Conservation (phyloP, 2,329 filamentous ascomycete species). For the Apiospora sp. region DNA sequence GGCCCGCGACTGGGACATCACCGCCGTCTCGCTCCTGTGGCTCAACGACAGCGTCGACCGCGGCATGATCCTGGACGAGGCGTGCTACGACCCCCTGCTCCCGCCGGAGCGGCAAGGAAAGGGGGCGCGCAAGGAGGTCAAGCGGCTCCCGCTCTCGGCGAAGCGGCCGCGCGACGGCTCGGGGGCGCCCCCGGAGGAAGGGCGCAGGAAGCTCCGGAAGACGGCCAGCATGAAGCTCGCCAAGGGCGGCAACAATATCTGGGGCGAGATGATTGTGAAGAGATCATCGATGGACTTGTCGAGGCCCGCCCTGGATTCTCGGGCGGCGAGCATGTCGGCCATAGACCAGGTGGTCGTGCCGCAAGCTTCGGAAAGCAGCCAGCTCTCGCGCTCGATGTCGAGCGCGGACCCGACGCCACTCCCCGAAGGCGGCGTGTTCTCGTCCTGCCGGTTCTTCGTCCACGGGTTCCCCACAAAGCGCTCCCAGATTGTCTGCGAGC, state of each 20-base stretch:
- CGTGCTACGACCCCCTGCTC: constrained; percentile 79
- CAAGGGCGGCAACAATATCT: constrained; percentile 83
- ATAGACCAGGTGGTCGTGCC: background rate
- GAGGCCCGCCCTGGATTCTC: constrained; percentile 21
- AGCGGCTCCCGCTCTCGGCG: constrained; percentile 43
- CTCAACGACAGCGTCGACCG: constrained; percentile 81
- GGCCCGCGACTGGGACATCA: constrained; percentile 83
- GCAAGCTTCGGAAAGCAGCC: constrained; percentile 23
- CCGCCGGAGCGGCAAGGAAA: constrained; percentile 75
- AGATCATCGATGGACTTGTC: constrained; percentile 41
- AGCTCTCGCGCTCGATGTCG: constrained; percentile 30
- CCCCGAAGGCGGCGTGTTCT: constrained; percentile 56
- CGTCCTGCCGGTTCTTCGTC: constrained; percentile 65
- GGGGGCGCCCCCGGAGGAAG: constrained; percentile 56
- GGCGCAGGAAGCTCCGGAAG: constrained; percentile 83
- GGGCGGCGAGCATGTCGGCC: constrained; percentile 20
- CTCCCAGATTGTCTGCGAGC: constrained; percentile 55
- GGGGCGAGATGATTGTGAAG: constrained; percentile 82
- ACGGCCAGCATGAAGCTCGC: constrained; percentile 85
- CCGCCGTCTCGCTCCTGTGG: constrained; percentile 85
- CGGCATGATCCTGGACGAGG: constrained; percentile 90
- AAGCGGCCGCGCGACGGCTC: constrained; percentile 66
- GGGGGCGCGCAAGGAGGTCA: constrained; percentile 66
- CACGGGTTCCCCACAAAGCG: constrained; percentile 65
- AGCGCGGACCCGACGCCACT: constrained; percentile 34